phyloP scores from a whole-genome alignment of 345 rosid genomes.

The Brassica juncea region DNA sequence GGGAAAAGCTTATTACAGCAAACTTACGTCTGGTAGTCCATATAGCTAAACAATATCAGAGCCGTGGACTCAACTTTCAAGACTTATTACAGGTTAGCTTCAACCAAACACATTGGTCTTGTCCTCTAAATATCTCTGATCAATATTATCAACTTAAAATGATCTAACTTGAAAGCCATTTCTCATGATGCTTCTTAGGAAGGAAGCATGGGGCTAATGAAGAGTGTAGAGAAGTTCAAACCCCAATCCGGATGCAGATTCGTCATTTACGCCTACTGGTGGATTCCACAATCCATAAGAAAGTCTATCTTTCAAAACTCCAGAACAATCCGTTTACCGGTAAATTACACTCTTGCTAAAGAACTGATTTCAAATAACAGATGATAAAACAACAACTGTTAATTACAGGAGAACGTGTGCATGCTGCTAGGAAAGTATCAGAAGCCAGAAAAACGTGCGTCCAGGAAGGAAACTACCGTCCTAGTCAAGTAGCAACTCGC shows the following conservation, averaged over 20 bases:
- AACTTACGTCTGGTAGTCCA: conserved; percentile 86
- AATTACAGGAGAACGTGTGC: conserved; percentile 62
- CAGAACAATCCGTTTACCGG: conserved; percentile 84
- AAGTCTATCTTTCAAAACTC: conserved; percentile 81
- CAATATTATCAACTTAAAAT: not conserved
- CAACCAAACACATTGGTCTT: not conserved
- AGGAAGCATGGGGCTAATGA: conserved; percentile 92
- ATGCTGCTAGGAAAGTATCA: conserved; percentile 50
- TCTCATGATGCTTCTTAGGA: conserved; percentile 45
- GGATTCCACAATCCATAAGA: conserved; percentile 77
- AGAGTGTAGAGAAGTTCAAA: conserved; percentile 81
- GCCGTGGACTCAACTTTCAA: conserved; percentile 76
- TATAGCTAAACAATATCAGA: conserved; percentile 75
- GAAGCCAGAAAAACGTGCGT: conserved; percentile 64
- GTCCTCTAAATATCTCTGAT: not conserved
- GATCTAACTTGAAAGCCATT: conserved; percentile 4
- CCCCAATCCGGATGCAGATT: conserved; percentile 83
- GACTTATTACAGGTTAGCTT: conserved; percentile 76
- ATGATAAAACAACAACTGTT: not conserved
- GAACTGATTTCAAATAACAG: not conserved
- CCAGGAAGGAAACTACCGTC: conserved; percentile 57
- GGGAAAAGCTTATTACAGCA: conserved; percentile 68
- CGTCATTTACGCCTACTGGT: conserved; percentile 86
- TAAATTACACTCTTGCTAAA: conserved; percentile 31
- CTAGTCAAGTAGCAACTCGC: conserved; percentile 67